phyloP scores from a whole-genome alignment of 2,329 filamentous ascomycete species.

The Hortaea werneckii region DNA sequence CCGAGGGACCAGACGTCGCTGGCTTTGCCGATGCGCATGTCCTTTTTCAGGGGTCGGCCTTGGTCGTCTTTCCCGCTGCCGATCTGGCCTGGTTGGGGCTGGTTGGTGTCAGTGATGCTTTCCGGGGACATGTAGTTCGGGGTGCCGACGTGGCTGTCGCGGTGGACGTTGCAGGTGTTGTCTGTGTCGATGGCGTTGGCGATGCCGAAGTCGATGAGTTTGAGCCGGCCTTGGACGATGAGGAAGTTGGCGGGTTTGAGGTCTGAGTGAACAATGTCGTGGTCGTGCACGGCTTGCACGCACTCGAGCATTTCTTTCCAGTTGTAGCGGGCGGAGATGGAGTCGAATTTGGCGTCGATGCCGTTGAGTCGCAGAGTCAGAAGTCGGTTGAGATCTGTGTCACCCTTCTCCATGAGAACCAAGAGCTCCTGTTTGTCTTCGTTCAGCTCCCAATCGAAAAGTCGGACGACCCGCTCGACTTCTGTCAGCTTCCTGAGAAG shows the following conservation, averaged over 20 bases:
- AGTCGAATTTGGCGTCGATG: slow-evolving; percentile 68
- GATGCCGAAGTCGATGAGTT: slow-evolving; percentile 97
- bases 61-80: slow-evolving; percentile 27
- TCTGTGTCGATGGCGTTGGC: slow-evolving; percentile 94
- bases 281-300: slow-evolving; percentile 74
- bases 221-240: slow-evolving; percentile 77
- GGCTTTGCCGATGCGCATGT: slow-evolving; percentile 93
- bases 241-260: slow-evolving; percentile 97
- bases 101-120: slow-evolving; percentile 79
- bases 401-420: slow-evolving; percentile 94
- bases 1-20: slow-evolving; percentile 94
- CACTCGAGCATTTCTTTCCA: slow-evolving; percentile 99
- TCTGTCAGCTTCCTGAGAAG: slow-evolving; percentile 70
- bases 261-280: slow-evolving; percentile 93
- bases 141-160: slow-evolving; percentile 88
- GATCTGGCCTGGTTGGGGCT: slow-evolving; percentile 31
- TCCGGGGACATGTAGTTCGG: slow-evolving; percentile 99
- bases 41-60: slow-evolving; percentile 48
- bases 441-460: slow-evolving; percentile 91
- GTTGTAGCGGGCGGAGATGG: slow-evolving; percentile 89
- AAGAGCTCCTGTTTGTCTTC: slow-evolving; percentile 80
- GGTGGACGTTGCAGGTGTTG: slow-evolving; percentile 93
- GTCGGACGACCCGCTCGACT: slow-evolving; percentile 79
- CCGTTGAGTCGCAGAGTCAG: slow-evolving; percentile 58
- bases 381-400: slow-evolving; percentile 82